Evolutionary conservation across 1,284 basidiomycete genomes (phyloP), one percentile per base, ranked within the genome.

Genomic region (Melampsora americana): DNA sequence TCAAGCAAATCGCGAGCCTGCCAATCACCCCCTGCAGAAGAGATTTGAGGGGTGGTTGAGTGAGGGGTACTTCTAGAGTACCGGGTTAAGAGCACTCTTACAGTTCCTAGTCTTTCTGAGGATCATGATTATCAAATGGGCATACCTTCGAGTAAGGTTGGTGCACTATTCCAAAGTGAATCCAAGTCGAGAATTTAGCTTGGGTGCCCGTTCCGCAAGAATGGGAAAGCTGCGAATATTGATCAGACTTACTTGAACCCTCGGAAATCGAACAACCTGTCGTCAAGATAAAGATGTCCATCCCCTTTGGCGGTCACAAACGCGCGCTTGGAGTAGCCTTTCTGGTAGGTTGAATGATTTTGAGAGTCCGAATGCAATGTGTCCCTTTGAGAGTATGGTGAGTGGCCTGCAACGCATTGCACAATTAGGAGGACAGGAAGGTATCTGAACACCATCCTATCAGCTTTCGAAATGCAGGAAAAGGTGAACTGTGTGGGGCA

Each of bases 241-340:
- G 20, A 56, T n/a, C 12, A 23, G 53, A 23, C 66, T 67, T 39
- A 75, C 73, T 67, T 75, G 30, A 75, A 75, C 28, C 73, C 59
- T 30, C 73, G 50, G 56, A 75, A 75, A 32, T 75, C 73, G 39
- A 75, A 68, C 18, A 75, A 56, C 26, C 48, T 56, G 66, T 65
- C 66, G 30, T 53, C 42, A 56, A 75, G 39, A 32, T 75, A 75
- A 16, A 75, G 66, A 62, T 68, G 73, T 20, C 73, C 73, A 53
- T 68, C 66, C 1, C 66, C 66, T 60, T 18, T 64, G 20, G 71
- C 64, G 28, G 73, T 59, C 32, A 75, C 73, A 44, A 68, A 75
- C 7, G 53, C 66, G 9, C 11, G 66, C 14, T 23, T 23, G 28
- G n/a, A 56, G n/a, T 26, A 28, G 53, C 53, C n/a, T 56, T 23